These are phyloP conservation scores for Cryptococcus sp. DNA, from an alignment of 1,284 basidiomycete species.

Conservation along the genomic window DNA sequence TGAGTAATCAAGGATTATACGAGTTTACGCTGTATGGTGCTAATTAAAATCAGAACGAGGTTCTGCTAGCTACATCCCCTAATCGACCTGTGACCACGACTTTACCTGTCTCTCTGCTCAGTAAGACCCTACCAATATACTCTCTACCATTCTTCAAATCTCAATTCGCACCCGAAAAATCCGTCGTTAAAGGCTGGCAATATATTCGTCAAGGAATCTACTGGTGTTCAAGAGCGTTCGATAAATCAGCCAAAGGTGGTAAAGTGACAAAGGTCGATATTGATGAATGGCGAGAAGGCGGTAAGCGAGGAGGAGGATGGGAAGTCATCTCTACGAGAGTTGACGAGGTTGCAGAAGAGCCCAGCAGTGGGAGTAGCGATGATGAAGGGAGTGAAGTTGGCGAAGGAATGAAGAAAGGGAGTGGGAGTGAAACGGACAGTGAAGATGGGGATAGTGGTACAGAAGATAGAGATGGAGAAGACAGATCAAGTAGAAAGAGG, in stretches of 20 bases:
- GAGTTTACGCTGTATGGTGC: background rate
- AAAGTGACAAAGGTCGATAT: slow-evolving; percentile 40
- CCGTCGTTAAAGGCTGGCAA: slow-evolving; percentile 34
- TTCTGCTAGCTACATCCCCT: slow-evolving; percentile 37
- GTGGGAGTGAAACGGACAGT: slow-evolving; percentile 10
- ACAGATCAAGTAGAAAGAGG: slow-evolving; percentile 5
- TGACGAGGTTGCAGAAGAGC: slow-evolving; percentile 1
- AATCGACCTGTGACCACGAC: slow-evolving; percentile 28
- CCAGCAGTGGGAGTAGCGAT: slow-evolving; percentile 7
- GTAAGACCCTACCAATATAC: slow-evolving; percentile 37
- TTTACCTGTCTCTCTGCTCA: slow-evolving; percentile 28
- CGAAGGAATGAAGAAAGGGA: background rate
- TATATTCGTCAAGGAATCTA: slow-evolving; percentile 36
- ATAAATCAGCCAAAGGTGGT: slow-evolving; percentile 43
- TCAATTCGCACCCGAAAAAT: slow-evolving; percentile 27
- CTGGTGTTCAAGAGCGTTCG: slow-evolving; percentile 44
- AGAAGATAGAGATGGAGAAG: slow-evolving; percentile 13
- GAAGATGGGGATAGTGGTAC: slow-evolving; percentile 13
- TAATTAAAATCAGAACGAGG: slow-evolving; percentile 33
- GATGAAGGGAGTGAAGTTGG: slow-evolving; percentile 14
- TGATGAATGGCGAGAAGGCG: slow-evolving; percentile 37
- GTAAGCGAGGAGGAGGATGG: slow-evolving; percentile 29
- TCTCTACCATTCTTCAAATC: slow-evolving; percentile 28
- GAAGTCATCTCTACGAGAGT: slow-evolving; percentile 8
- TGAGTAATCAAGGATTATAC: slow-evolving; percentile 23